Conservation (phyloP, 2,329 filamentous ascomycete species). For the Fusarium bactridioides region DNA sequence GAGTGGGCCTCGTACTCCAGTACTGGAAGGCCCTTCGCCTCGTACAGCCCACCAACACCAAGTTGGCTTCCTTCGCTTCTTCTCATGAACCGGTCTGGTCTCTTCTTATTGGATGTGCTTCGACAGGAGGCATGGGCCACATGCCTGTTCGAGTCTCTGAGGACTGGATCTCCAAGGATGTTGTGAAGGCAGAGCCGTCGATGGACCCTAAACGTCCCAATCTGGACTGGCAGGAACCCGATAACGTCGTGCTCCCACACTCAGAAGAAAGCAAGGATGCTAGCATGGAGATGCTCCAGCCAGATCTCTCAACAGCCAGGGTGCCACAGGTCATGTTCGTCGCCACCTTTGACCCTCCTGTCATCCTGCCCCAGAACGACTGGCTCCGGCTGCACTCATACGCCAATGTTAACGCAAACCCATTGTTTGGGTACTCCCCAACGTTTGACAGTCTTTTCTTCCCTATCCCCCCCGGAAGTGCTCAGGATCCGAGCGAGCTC, state of each 20-base stretch:
- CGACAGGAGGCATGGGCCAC: constrained; percentile 56
- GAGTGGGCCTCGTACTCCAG: constrained; percentile 74
- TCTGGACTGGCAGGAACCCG: constrained; percentile 78
- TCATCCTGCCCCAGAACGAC: constrained; percentile 72
- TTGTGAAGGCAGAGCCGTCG: constrained; percentile 65
- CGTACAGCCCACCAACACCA: constrained; percentile 49
- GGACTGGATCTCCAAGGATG: constrained; percentile 73
- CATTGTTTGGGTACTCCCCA: constrained; percentile 47
- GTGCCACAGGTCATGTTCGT: constrained; percentile 78
- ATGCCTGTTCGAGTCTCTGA: constrained; percentile 74
- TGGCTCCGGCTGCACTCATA: constrained; percentile 69
- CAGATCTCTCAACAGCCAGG: constrained; percentile 55
- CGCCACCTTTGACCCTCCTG: constrained; percentile 76
- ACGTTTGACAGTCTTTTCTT: constrained; percentile 68
- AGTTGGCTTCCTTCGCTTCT: constrained; percentile 49
- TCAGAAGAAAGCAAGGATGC: constrained; percentile 58
- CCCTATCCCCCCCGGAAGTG: constrained; percentile 57
- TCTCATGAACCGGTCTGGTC: constrained; percentile 66
- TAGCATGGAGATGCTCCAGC: constrained; percentile 61
- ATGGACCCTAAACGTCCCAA: constrained; percentile 54
- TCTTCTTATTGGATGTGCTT: constrained; percentile 71
- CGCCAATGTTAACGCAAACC: constrained; percentile 56
- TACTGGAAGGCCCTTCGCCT: constrained; percentile 77
- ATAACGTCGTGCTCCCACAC: constrained; percentile 65
- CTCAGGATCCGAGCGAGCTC: constrained; percentile 65